Evolutionary conservation across 2,329 filamentous ascomycete genomes (phyloP).

Genomic region (Botrytis galanthina): DNA sequence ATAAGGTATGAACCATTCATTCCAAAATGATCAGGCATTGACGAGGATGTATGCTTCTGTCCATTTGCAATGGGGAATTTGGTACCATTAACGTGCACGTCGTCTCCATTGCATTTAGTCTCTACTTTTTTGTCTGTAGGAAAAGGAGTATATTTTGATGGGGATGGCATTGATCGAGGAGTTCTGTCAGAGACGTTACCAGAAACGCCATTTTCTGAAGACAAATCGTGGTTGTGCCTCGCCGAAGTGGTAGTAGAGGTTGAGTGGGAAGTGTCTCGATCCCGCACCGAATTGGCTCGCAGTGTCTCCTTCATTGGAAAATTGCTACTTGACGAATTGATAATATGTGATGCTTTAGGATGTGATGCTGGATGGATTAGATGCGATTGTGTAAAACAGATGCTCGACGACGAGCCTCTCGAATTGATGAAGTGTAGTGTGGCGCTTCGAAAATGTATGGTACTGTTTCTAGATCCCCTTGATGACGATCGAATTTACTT

Average conservation of each 20-base stretch:
- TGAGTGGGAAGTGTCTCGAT: background rate
- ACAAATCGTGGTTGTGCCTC: background rate
- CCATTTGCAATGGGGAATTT: background rate
- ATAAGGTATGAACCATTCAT: conserved; percentile 2
- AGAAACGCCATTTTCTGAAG: background rate
- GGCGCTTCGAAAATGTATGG: background rate
- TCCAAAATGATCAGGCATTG: background rate
- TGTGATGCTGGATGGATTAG: background rate
- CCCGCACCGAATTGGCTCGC: background rate
- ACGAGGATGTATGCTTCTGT: background rate
- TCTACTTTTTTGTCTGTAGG: background rate
- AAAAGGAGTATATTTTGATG: background rate
- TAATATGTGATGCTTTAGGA: background rate
- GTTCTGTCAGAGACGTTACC: background rate
- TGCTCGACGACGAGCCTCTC: conserved; percentile 1
- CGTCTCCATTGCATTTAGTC: background rate
- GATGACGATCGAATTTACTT: background rate
- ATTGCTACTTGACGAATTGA: background rate
- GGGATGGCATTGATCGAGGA: conserved; percentile 12
- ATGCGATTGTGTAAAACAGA: background rate
- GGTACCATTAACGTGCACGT: background rate
- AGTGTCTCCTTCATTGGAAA: conserved; percentile 8
- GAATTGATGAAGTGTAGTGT: background rate
- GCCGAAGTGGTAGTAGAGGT: background rate
- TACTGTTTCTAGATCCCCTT: background rate